A percentile compares a stretch with the other conserved stretches of the same genome.
phyloP scores from a whole-genome alignment of 1,284 basidiomycete species.

The Marasmius fiardii region DNA sequence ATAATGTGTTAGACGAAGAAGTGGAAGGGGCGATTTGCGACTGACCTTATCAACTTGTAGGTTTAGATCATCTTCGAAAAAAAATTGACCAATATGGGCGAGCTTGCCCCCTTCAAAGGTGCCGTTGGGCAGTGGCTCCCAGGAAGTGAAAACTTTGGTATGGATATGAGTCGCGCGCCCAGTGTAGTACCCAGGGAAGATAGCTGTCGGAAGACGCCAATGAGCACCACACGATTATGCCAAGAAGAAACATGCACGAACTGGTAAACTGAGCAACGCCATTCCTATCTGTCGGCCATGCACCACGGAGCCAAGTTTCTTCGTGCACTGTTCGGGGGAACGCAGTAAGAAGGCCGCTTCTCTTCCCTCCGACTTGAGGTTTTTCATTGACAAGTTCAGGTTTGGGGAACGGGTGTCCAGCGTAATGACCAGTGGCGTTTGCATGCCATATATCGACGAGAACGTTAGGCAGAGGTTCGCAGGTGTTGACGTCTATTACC shows the following conservation, averaged over 20 bases:
- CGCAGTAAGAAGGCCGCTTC: constrained; percentile 35
- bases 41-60: constrained; percentile 40
- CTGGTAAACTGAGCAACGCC: constrained; percentile 65
- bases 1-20: not conserved
- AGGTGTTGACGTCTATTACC: constrained; percentile 72
- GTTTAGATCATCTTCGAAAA: constrained; percentile 62
- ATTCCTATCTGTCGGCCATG: constrained; percentile 62
- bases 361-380: constrained; percentile 41
- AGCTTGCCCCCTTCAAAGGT: constrained; percentile 35
- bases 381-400: constrained; percentile 37
- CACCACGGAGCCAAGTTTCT: constrained; percentile 61
- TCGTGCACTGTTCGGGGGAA: constrained; percentile 37
- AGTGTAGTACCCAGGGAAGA: constrained; percentile 67
- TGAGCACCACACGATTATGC: not conserved
- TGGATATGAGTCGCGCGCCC: constrained; percentile 53
- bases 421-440: constrained; percentile 51
- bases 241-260: constrained; percentile 19
- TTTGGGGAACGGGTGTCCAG: constrained; percentile 43
- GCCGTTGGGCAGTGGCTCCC: constrained; percentile 35
- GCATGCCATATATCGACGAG: constrained; percentile 73
- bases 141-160: constrained; percentile 44
- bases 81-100: constrained; percentile 60
- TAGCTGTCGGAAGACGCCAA: constrained; percentile 29
- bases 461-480: constrained; percentile 62
- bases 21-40: not conserved